These are phyloP conservation scores for Draba incana DNA, from an alignment of 345 rosid species.

Conservation along the genomic window DNA sequence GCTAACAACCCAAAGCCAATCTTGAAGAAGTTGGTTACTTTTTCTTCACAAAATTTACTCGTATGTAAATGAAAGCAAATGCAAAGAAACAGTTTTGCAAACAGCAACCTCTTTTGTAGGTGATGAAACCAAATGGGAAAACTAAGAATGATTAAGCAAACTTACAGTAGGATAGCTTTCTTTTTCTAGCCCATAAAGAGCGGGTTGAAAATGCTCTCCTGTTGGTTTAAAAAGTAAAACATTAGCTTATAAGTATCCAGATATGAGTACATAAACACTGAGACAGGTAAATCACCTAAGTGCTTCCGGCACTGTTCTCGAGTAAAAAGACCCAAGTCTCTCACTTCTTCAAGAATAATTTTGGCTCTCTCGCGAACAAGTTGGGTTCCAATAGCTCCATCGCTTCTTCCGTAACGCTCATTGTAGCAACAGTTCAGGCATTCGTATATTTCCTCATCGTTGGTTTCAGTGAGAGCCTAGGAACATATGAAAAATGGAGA, in stretches of 20 bases:
- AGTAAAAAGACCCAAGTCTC: constrained; percentile 67
- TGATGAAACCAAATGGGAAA: constrained; percentile 22
- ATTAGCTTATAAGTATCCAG: constrained; percentile 30
- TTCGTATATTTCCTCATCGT: constrained; percentile 76
- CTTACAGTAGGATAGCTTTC: constrained; percentile 60
- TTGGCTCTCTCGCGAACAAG: constrained; percentile 85
- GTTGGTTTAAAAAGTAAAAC: constrained; percentile 20
- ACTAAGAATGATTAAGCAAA: constrained; percentile 26
- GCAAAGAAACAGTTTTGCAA: neutral
- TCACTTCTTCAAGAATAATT: constrained; percentile 87
- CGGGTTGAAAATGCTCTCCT: constrained; percentile 86
- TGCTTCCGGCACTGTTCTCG: constrained; percentile 74
- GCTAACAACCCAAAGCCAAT: constrained; percentile 5
- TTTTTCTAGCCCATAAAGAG: constrained; percentile 64
- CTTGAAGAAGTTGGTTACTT: constrained; percentile 9
- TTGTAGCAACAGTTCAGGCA: constrained; percentile 63
- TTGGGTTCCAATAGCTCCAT: constrained; percentile 84
- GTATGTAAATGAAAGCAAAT: constrained; percentile 2
- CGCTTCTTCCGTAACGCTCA: constrained; percentile 56
- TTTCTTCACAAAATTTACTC: constrained; percentile 3
- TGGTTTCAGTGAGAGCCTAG: constrained; percentile 80
- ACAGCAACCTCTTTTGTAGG: neutral
- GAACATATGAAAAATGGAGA: constrained; percentile 25
- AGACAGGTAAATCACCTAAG: constrained; percentile 56
- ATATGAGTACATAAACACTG: constrained; percentile 16